Conservation (phyloP, 1,284 basidiomycete genomes). For the Fomitopsis pinicola region DNA sequence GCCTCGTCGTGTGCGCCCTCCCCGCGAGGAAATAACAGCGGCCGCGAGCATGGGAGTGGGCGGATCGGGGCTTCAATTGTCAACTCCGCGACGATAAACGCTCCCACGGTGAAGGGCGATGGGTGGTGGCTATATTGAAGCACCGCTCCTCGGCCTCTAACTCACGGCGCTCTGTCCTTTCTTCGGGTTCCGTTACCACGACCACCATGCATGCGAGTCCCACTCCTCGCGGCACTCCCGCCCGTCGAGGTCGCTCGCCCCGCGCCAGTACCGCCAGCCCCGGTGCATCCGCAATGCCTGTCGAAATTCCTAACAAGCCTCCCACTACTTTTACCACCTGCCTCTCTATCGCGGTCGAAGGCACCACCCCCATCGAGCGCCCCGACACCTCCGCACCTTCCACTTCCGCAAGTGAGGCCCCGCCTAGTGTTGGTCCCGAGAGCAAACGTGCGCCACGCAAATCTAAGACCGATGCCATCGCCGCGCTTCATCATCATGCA, state of each 20-base stretch:
- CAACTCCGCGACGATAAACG: conserved; percentile 17
- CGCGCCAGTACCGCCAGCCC: conserved; percentile 36
- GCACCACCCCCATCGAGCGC: conserved; percentile 47
- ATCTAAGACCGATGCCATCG: conserved; percentile 81
- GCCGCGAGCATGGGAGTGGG: conserved; percentile 15
- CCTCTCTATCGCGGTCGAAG: conserved; percentile 64
- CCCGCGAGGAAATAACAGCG: background rate
- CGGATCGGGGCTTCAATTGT: conserved; percentile 19
- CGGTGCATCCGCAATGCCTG: conserved; percentile 23
- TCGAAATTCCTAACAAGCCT: conserved; percentile 40
- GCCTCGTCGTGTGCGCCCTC: background rate
- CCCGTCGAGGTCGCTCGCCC: conserved; percentile 54
- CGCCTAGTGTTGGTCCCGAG: conserved; percentile 32
- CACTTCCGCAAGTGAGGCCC: conserved; percentile 17
- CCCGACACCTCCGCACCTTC: conserved; percentile 17
- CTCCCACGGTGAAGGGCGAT: conserved; percentile 24
- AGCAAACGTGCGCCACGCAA: conserved; percentile 74
- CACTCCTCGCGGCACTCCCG: conserved; percentile 47
- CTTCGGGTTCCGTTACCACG: conserved; percentile 21
- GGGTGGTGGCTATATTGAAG: conserved; percentile 14
- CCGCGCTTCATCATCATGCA: conserved; percentile 65
- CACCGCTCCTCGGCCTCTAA: conserved; percentile 14
- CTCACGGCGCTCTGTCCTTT: conserved; percentile 14
- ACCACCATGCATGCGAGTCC: conserved; percentile 24
- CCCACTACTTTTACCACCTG: conserved; percentile 56